A percentile compares a stretch with the other conserved stretches of the same genome.
Evolutionary conservation across 73 alveolate genomes (phyloP).

Genomic region (Uronychia binucleata): DNA sequence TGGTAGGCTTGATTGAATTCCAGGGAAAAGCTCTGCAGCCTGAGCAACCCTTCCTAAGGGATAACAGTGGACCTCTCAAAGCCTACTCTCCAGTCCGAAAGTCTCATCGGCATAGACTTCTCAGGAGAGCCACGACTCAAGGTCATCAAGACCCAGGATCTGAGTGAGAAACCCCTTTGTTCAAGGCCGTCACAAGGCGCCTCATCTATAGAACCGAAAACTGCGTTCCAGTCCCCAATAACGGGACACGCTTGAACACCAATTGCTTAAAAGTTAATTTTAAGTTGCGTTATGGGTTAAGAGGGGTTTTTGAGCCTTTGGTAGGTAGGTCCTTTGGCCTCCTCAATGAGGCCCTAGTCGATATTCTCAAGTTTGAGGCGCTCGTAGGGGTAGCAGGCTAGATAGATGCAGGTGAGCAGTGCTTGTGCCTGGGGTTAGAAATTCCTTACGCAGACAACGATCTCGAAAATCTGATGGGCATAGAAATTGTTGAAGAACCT

Average conservation of each 20-base stretch:
- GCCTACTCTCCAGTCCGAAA: not conserved
- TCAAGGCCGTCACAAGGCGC: too few relatives aligned
- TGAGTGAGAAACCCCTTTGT: not conserved
- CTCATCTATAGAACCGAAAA: too few relatives aligned
- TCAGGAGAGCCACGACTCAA: not conserved
- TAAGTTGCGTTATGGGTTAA: too few relatives aligned
- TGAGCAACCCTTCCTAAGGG: not conserved
- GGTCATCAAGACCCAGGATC: not conserved
- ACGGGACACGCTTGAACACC: too few relatives aligned
- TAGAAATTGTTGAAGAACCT: not conserved
- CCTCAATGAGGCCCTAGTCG: not conserved
- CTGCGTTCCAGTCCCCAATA: too few relatives aligned
- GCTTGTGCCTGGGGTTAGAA: not conserved
- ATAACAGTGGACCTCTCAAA: not conserved
- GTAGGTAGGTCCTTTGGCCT: not conserved
- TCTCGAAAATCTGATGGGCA: not conserved
- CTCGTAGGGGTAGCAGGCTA: not conserved
- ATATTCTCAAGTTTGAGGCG: not conserved
- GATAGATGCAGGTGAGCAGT: not conserved
- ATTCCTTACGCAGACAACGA: not conserved
- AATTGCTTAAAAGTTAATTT: too few relatives aligned
- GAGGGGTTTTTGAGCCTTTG: not conserved
- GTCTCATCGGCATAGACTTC: not conserved
- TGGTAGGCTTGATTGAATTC: not conserved
- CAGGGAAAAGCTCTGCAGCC: not conserved